Evolutionary conservation across 306 rosid genomes (phyloP).

Genomic region (Prunus mume): DNA sequence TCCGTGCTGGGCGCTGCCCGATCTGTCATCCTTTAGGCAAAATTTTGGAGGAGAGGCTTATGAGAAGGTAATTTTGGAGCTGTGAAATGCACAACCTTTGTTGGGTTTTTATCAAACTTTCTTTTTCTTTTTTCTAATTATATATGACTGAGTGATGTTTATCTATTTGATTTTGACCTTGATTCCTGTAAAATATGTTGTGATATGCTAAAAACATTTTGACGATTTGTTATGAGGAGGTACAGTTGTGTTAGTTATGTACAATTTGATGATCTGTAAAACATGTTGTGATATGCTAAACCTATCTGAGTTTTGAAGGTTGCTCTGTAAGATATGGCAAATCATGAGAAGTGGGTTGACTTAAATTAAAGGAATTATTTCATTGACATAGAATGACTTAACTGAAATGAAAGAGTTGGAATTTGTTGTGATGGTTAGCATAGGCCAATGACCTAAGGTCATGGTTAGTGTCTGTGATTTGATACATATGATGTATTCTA

Average conservation of each 20-base stretch:
- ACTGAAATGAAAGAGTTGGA: neutral
- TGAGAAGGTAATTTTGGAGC: constrained; percentile 39
- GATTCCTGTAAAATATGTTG: neutral
- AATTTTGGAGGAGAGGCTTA: constrained; percentile 68
- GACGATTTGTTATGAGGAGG: neutral
- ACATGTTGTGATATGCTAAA: too few relatives aligned
- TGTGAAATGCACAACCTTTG: neutral
- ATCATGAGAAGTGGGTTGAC: too few relatives aligned
- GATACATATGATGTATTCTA: neutral
- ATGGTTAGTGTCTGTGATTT: neutral
- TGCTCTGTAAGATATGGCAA: neutral
- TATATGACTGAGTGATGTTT: neutral
- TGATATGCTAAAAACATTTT: neutral
- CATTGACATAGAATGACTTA: too few relatives aligned
- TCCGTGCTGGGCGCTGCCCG: constrained; percentile 80
- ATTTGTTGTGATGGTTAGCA: neutral
- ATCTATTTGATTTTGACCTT: neutral
- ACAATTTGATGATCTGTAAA: neutral
- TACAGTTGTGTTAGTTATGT: neutral
- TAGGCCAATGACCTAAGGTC: neutral
- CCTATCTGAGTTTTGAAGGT: neutral
- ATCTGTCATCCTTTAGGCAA: constrained; percentile 57
- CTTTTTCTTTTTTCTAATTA: neutral
- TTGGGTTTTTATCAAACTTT: neutral
- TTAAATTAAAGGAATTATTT: neutral